Conservation (phyloP, 2,329 filamentous ascomycete species). For the Fusarium oxysporum region DNA sequence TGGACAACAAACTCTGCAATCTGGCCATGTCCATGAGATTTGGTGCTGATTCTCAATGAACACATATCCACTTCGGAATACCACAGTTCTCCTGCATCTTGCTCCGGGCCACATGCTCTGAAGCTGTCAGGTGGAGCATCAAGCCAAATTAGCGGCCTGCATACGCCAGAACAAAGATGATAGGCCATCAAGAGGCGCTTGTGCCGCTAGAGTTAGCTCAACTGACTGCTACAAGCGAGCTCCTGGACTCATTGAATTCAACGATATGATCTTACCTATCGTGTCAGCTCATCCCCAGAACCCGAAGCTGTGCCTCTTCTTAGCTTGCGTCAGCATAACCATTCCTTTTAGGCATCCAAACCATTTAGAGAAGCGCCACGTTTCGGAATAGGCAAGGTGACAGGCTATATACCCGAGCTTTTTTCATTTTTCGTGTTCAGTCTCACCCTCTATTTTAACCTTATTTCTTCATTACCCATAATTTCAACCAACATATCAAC, state of each 20-base stretch:
- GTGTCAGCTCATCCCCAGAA: neutral
- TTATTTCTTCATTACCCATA: neutral
- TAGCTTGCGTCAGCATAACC: neutral
- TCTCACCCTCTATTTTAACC: neutral
- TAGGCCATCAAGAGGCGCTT: neutral
- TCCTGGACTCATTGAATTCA: neutral
- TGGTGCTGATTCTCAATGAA: neutral
- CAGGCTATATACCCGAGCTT: neutral
- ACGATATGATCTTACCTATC: neutral
- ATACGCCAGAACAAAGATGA: neutral
- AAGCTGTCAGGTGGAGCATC: neutral
- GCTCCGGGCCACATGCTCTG: neutral
- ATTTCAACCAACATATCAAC: neutral
- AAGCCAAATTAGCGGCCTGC: neutral
- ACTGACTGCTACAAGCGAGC: neutral
- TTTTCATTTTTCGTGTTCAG: neutral
- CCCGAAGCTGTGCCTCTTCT: neutral
- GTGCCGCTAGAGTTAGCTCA: neutral
- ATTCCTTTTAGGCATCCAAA: neutral
- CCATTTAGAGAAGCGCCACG: neutral
- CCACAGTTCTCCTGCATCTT: neutral
- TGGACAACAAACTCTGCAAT: rapidly evolving
- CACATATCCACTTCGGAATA: neutral
- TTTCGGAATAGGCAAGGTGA: neutral
- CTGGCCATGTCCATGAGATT: neutral